Base-by-base conservation (phyloP, 192 early-diverging fungal genomes). In the Mortierella alpina region DNA sequence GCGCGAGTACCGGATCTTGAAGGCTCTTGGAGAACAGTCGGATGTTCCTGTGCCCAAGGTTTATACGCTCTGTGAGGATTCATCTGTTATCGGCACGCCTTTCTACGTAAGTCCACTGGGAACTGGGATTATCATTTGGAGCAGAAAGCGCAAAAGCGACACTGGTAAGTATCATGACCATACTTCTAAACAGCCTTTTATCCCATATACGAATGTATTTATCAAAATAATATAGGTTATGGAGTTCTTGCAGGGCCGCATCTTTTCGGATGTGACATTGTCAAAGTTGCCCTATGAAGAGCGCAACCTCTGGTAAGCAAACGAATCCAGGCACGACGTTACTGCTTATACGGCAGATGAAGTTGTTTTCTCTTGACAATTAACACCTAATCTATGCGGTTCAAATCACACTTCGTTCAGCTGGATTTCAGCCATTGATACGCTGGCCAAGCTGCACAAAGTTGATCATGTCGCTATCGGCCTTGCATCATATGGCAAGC, bases 221-320 rank as follows among this genome's bases (percentile, higher is more conserved):
- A 45, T 20, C 18, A 55, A 22, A 68, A 39, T 7, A 8, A 49
- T 13, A 40, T 73, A 91, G 87, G 83, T 95, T 45, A 99, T 99
- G 97, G 92, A 98, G 84, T 99, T 96, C 68, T 83, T 97, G 63
- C 83, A 96, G 54, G 97, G 97, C 45, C 90, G 96, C 4, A 94
- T 99, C 54, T 94, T 96, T 72, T 78, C 88, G 7, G 92, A 94
- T 58, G 70, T 88, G 2, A 74, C 85, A 41, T 84, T 95, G 75
- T 84, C 84, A 9, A 75, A 83, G 59, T 67, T 95, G 48, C 73
- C 85, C 13, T 81, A 75, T 17, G 75, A 83, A 41, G 88, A 92
- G 60, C 87, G 91, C 22, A 76, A 58, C n/a, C 49, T 63, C 50
- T 93, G 86, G 89, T 90, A 86, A 62, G 57, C 51, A 44, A n/a